These are phyloP conservation scores for Xanthoparmelia taractica DNA, from an alignment of 495 filamentous ascomycete species.

Conservation along the genomic window DNA sequence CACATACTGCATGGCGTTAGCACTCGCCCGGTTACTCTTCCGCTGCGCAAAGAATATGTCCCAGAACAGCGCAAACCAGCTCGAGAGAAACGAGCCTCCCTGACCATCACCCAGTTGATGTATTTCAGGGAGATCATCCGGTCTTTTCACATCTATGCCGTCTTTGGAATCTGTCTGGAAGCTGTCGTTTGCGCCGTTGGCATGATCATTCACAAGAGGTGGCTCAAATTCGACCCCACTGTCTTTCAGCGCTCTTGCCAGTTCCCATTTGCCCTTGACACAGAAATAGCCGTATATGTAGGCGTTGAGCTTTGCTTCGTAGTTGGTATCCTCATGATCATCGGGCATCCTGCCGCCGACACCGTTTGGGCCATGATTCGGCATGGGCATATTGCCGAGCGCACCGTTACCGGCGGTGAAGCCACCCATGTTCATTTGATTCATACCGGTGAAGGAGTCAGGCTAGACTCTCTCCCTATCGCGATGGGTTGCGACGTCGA, in stretches of 20 bases:
- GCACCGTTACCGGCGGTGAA: constrained; percentile 62
- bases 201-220: constrained; percentile 52
- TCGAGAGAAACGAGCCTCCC: constrained; percentile 74
- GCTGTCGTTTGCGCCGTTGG: constrained; percentile 73
- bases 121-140: constrained; percentile 71
- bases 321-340: constrained; percentile 34
- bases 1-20: constrained; percentile 60
- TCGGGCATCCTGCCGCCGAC: constrained; percentile 39
- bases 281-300: constrained; percentile 98
- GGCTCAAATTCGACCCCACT: constrained; percentile 53
- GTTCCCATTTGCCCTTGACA: constrained; percentile 69
- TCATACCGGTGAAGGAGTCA: constrained; percentile 44
- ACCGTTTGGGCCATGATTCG: constrained; percentile 56
- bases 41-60: constrained; percentile 80
- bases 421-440: constrained; percentile 60
- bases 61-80: constrained; percentile 97
- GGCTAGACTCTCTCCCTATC: background rate
- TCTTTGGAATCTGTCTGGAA: constrained; percentile 83
- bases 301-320: constrained; percentile 66
- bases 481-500: constrained; percentile 8
- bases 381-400: constrained; percentile 59
- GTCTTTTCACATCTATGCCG: constrained; percentile 60
- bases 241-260: constrained; percentile 63
- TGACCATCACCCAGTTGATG: constrained; percentile 53
- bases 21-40: constrained; percentile 40